Conservation (phyloP, 1,284 basidiomycete species). For the Inonotus hispidus region DNA sequence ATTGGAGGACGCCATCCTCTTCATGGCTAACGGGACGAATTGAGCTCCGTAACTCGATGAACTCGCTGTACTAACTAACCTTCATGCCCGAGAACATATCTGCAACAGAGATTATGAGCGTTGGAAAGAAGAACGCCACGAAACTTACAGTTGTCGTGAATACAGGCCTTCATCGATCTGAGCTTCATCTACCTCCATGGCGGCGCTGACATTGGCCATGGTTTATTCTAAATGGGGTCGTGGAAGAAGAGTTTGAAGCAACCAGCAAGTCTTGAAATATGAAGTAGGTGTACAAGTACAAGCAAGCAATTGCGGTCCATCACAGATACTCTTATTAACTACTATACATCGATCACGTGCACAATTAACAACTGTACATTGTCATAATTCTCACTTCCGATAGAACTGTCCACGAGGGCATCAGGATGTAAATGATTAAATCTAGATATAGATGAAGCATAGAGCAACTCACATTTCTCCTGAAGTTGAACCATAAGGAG, state of each 20-base stretch:
- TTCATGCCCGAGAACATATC: slow-evolving; percentile 95
- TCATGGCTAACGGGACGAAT: slow-evolving; percentile 74
- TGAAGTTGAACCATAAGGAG: slow-evolving; percentile 85
- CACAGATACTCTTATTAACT: too few relatives aligned
- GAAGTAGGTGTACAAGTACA: too few relatives aligned
- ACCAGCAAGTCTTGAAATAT: slow-evolving; percentile 23
- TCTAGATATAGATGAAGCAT: slow-evolving; percentile 11
- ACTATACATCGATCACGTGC: neutral
- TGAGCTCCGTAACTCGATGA: slow-evolving; percentile 15
- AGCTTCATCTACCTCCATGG: slow-evolving; percentile 81
- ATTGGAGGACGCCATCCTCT: slow-evolving; percentile 96
- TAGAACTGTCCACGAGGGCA: slow-evolving; percentile 76
- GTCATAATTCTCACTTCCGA: slow-evolving; percentile 39
- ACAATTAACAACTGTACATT: neutral
- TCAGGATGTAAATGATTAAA: slow-evolving; percentile 18
- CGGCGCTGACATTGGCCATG: slow-evolving; percentile 52
- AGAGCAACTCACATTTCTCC: slow-evolving; percentile 64
- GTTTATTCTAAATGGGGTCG: slow-evolving; percentile 1
- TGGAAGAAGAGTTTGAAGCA: slow-evolving; percentile 48
- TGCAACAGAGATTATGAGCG: slow-evolving; percentile 33
- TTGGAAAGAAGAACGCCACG: slow-evolving; percentile 16
- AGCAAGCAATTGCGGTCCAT: too few relatives aligned
- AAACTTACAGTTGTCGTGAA: slow-evolving; percentile 88
- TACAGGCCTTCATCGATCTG: slow-evolving; percentile 90
- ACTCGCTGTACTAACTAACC: slow-evolving; percentile 42